Conservation (phyloP, 129 eudicot species). For the Pseudognaphalium luteoalbum region DNA sequence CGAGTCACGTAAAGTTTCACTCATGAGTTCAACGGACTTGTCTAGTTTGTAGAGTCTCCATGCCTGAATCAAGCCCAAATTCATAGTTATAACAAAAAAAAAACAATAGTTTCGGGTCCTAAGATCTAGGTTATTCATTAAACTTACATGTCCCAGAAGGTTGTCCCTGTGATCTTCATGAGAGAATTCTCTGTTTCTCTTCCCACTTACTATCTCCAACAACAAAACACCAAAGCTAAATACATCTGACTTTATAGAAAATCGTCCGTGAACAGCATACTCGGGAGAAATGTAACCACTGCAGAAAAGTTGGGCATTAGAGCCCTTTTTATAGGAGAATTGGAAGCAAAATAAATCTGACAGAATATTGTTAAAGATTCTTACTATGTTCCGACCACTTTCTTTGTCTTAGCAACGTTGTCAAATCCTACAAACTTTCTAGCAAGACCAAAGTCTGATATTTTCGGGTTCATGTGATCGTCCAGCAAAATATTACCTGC, state of each 20-base stretch:
- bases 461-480: conserved; percentile 45
- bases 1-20: neutral
- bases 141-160: conserved; percentile 56
- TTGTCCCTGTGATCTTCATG: conserved; percentile 29
- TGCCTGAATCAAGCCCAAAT: conserved; percentile 19
- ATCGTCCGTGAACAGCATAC: conserved; percentile 24
- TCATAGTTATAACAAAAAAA: too few species aligned
- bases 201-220: conserved; percentile 37
- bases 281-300: conserved; percentile 40
- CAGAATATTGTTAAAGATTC: neutral
- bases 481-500: conserved; percentile 44
- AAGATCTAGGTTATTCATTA: neutral
- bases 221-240: conserved; percentile 39
- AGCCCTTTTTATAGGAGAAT: too few species aligned
- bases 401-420: conserved; percentile 23
- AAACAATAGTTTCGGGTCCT: too few species aligned
- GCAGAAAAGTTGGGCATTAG: neutral
- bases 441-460: conserved; percentile 56
- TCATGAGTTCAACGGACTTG: conserved; percentile 17
- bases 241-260: conserved; percentile 38
- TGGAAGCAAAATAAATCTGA: too few species aligned
- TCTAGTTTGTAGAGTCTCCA: conserved; percentile 32
- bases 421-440: conserved; percentile 32
- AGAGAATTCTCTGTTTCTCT: conserved; percentile 34
- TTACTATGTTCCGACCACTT: conserved; percentile 50